These are phyloP conservation scores for Suhomyces choctaworum DNA, from an alignment of 1,139 yeast genomes.

Conservation along the genomic window DNA sequence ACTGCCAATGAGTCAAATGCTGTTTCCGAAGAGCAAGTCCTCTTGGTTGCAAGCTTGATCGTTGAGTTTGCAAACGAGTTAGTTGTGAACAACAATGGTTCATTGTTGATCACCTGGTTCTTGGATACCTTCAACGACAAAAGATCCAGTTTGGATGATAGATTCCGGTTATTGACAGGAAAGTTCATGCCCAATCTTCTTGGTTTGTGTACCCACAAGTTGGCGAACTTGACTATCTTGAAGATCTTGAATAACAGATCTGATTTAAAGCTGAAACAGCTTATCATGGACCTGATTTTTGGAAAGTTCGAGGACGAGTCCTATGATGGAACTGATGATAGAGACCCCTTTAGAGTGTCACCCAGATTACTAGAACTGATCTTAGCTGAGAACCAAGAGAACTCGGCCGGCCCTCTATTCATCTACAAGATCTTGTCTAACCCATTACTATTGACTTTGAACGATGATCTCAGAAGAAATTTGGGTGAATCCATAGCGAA, in stretches of 20 bases:
- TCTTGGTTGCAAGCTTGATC: conserved; percentile 78
- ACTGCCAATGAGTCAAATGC: conserved; percentile 50
- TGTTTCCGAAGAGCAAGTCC: conserved; percentile 62
- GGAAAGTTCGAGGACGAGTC: conserved; percentile 41
- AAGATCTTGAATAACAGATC: conserved; percentile 73
- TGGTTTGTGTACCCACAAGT: conserved; percentile 74
- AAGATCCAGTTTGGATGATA: conserved; percentile 37
- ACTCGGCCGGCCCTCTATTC: conserved; percentile 80
- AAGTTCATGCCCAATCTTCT: conserved; percentile 63
- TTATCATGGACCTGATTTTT: conserved; percentile 65
- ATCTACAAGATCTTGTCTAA: conserved; percentile 74
- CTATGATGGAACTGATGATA: conserved; percentile 20
- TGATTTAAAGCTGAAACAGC: conserved; percentile 61
- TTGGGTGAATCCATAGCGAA: conserved; percentile 11
- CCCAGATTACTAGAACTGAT: conserved; percentile 41
- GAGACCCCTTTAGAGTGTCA: conserved; percentile 21
- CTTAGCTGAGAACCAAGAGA: conserved; percentile 51
- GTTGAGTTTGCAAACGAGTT: conserved; percentile 77
- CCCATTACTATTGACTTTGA: conserved; percentile 47
- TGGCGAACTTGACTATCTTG: conserved; percentile 80
- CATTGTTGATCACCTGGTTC: conserved; percentile 89
- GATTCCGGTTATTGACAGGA: conserved; percentile 41
- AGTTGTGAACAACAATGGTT: conserved; percentile 84
- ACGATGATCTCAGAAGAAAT: conserved; percentile 27
- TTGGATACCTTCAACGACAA: conserved; percentile 78